Evolutionary conservation across 805 yeast species (phyloP), one percentile per base, ranked within the genome.

Genomic region (Starmerella apis): DNA sequence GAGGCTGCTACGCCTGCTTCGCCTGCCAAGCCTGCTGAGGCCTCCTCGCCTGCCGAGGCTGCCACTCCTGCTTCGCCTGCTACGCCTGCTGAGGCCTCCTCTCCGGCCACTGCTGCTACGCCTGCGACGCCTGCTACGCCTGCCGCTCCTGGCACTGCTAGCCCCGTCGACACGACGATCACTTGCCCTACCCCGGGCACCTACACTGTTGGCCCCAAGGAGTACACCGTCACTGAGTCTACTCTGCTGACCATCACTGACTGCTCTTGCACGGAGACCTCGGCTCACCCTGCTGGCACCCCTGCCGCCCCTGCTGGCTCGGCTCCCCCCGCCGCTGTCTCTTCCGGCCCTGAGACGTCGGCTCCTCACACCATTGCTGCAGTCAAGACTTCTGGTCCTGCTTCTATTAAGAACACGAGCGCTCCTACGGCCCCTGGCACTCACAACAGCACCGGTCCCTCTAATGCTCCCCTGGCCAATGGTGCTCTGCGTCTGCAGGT

Each of bases 1-100:
- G 19, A 14, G 30, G 31, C 30, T 5, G 6, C 41, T 31, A 36
- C 45, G 35, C 41, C 51, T 33, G 31, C 43, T 30, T 53, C 57
- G 23, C 28, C 37, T 16, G 24, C 47, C 36, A 16, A 46, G 8
- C 28, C 51, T 9, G 46, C 43, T n/a, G 18, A 42, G 33, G 33
- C 44, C 24, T 32, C 33, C 5, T 4, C 44, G 6, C 35, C 44
- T 6, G 50, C 50, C 25, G 14, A 20, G 25, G 25, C 42, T 13
- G 42, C 42, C 11, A 37, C 30, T 9, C n/a, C 28, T 13, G 42
- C 19, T 16, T 19, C 77, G 64, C 23, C 54, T 18, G 42, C 42
- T 6, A 37, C 42, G 18, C 42, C 42, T 9, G 42, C 42, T 4
- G 22, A 23, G 3, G 25, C 42, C 19, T 23, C 42, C 19, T 18